phyloP scores from a whole-genome alignment of 345 rosid genomes.

The Acer campestre region DNA sequence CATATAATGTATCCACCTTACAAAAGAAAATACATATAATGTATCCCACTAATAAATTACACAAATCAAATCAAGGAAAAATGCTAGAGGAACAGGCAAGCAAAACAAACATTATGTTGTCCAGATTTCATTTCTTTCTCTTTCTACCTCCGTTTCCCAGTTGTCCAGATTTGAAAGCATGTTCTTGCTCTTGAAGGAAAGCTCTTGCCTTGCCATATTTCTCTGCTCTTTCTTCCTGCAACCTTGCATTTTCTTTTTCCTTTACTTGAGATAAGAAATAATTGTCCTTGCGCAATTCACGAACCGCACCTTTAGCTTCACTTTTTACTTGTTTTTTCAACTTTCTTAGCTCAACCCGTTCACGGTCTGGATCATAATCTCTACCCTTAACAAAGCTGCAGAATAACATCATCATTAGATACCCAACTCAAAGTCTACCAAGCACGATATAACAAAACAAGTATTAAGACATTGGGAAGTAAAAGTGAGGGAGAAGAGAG shows the following conservation, averaged over 20 bases:
- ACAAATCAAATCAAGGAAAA: background rate
- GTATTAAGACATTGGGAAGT: background rate
- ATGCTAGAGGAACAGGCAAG: background rate
- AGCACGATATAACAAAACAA: background rate
- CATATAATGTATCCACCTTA: too few species aligned
- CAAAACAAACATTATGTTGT: background rate
- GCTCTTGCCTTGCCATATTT: conserved; percentile 69
- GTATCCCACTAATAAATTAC: background rate
- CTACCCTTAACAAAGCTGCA: conserved; percentile 87
- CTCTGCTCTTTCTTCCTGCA: conserved; percentile 67
- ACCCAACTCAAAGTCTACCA: background rate
- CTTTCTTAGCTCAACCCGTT: conserved; percentile 67
- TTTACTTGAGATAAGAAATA: conserved; percentile 52
- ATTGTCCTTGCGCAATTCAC: conserved; percentile 89
- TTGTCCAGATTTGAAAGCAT: conserved; percentile 86
- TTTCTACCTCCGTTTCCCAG: conserved; percentile 68
- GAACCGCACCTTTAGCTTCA: conserved; percentile 74
- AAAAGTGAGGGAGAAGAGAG: background rate
- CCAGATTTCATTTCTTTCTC: conserved; percentile 41
- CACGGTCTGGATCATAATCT: conserved; percentile 93
- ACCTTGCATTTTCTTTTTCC: conserved; percentile 53
- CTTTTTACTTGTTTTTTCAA: conserved; percentile 52
- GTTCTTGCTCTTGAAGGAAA: conserved; percentile 92
- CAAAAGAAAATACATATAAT: background rate
- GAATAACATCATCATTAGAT: conserved; percentile 23